Base-by-base conservation (phyloP, 306 rosid species). In the Vigna nakashimae region DNA sequence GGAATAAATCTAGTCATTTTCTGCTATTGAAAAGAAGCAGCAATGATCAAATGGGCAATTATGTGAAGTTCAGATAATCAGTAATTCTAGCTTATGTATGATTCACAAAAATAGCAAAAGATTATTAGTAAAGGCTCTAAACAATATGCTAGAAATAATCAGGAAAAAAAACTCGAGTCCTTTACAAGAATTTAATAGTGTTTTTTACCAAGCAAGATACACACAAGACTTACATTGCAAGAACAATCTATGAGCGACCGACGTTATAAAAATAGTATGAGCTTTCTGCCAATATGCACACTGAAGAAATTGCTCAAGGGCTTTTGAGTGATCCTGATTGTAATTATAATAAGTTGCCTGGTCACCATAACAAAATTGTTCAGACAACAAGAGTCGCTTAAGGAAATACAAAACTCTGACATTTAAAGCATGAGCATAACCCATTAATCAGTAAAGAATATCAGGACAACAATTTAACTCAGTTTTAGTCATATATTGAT, bases 271-370 rank as follows among this genome's bases (percentile, higher is more conserved):
- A 56, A 88, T 84, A 50, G 97, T 77, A 78, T 95, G 98, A 50
- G 98, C 98, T 87, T 83, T 95, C 83, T 86, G 95, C 98, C 98
- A 95, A 82, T 92, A 86, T 75, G 86, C 91, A 86, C 96, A 95
- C 79, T 88, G 82, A 40, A 92, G 92, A 79, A 85, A 92, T 80
- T 92, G 91, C 81, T 95, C 97, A 51, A 95, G 95, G 36, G 98
- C 90, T 78, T 87, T 84, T 9, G 91, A 65, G 71, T 82, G 91
- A 75, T 92, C 87, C 82, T 97, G 92, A 67, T 80, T 67, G 75
- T 92, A 95, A 77, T 80, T 88, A 85, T 76, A 86, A 86, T 92
- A 95, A 57, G 89, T 86, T 69, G 98, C 98, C 98, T 95, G 96
- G 74, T 77, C 75, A 49, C 46, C 69, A 74, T 76, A 83, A 80